Base-by-base conservation (phyloP, 176 grass and related monocot genomes). In the Alopecurus myosuroides region DNA sequence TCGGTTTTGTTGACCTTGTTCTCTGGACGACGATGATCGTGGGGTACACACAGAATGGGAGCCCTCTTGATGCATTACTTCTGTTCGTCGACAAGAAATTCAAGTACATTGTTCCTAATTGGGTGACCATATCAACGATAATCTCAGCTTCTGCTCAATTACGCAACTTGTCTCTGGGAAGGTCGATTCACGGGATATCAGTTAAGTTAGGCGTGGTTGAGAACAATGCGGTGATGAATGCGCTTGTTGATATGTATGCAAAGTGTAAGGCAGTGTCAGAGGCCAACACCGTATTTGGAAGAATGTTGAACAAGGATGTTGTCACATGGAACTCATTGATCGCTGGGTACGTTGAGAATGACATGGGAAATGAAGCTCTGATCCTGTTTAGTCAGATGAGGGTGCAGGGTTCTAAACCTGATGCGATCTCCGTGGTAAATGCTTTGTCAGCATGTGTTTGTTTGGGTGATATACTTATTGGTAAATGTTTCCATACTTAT, bases 21-120 rank as follows among this genome's bases (percentile, higher is more conserved):
- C 41, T 91, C 14, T 92, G 93, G 93, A 92, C 89, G 3, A 86
- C 93, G 6, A 92, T 94, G 93, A 90, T 94, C 71, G 89, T 92
- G 49, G 89, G 93, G 0, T 92, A 92, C 62, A 80, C 87, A 33
- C 93, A 92, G 70, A 90, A 79, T 11, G 60, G 79, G 64, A 78
- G n/a, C 15, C 93, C 89, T 58, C 75, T 83, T 31, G 89, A 89
- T 67, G 93, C 93, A n/a, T 13, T 94, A 23, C 35, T 48, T 5
- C 58, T 94, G 64, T 94, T 94, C 34, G 1, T 36, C 20, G 45
- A 88, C 83, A 60, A 76, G 48, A 89, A 81, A 34, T 89, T 84
- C 15, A 2, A 3, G 31, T 52, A 1, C n/a, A 76, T 94, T 15
- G 46, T 85, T 88, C 93, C 89, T 1, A 92, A 90, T 80, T 88